These are phyloP conservation scores for Cladophialophora yegresii DNA, from an alignment of 2,329 filamentous ascomycete genomes.

Conservation along the genomic window DNA sequence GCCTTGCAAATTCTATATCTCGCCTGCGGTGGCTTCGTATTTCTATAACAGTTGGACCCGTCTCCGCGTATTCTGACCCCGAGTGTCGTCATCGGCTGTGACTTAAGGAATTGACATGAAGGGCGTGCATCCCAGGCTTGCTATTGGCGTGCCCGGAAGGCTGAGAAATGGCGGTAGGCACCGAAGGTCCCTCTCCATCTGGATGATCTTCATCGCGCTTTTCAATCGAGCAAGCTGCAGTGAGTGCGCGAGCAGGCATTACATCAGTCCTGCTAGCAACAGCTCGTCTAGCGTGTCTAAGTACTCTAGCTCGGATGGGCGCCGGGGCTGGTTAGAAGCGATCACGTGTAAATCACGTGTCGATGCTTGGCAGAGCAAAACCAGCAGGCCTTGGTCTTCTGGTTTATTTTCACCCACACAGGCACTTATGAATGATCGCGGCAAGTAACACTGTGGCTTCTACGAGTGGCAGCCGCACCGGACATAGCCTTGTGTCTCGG, in stretches of 20 bases:
- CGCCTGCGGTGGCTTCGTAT: neutral
- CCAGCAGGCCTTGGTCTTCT: neutral
- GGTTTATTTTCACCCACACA: neutral
- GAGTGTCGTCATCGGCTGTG: conserved; percentile 1
- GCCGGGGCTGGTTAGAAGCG: no score
- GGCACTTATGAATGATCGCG: no score
- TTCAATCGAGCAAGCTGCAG: neutral
- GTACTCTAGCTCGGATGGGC: no score
- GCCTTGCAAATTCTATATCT: neutral
- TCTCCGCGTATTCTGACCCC: neutral
- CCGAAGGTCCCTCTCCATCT: neutral
- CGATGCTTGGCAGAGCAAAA: no score
- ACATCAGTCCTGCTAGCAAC: no score
- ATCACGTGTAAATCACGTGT: no score
- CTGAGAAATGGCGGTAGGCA: neutral
- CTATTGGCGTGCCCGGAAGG: neutral
- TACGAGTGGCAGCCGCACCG: no score
- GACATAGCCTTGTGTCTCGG: neutral
- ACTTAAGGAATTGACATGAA: neutral
- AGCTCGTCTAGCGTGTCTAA: no score
- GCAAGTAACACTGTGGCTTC: no score
- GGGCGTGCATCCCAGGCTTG: neutral
- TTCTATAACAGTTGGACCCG: neutral
- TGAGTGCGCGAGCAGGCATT: neutral
- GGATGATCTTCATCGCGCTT: neutral